Evolutionary conservation across 148 eudicot species (phyloP).

Genomic region (Amaranthus hypochondriacus): DNA sequence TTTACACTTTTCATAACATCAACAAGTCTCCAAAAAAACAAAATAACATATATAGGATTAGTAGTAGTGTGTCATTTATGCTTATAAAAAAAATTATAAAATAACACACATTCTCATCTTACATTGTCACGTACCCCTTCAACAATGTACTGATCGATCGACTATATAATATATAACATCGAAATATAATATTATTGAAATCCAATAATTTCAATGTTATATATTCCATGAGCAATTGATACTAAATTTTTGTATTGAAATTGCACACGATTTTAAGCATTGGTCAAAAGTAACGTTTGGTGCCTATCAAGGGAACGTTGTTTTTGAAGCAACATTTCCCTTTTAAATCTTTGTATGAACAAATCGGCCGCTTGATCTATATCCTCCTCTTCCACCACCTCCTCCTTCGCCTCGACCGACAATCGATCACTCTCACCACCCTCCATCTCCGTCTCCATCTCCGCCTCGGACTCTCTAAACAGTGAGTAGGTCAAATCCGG

Average conservation of each 20-base stretch:
- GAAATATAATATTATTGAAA: no score
- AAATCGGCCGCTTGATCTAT: slow-evolving; percentile 39
- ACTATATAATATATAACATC: no score
- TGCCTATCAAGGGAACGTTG: slow-evolving; percentile 26
- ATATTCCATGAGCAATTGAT: no score
- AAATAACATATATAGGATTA: neutral
- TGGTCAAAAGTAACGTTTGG: slow-evolving; percentile 12
- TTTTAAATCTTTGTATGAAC: slow-evolving; percentile 38
- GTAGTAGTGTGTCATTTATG: neutral
- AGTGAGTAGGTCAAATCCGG: slow-evolving; percentile 15
- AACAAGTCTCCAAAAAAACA: neutral
- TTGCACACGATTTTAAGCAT: neutral
- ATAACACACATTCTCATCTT: neutral
- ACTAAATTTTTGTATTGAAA: no score
- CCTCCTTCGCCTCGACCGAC: neutral
- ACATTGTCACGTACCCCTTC: no score
- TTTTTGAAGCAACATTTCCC: slow-evolving; percentile 31
- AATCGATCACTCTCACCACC: neutral
- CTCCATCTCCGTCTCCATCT: slow-evolving; percentile 14
- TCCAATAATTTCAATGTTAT: no score
- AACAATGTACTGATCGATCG: no score
- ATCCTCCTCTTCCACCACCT: slow-evolving; percentile 24
- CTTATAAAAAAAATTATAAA: neutral
- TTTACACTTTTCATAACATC: no score
- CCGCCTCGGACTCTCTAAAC: slow-evolving; percentile 25